These are phyloP conservation scores for Parasitella parasitica DNA, from an alignment of 371 early-diverging fungal species.

Conservation along the genomic window DNA sequence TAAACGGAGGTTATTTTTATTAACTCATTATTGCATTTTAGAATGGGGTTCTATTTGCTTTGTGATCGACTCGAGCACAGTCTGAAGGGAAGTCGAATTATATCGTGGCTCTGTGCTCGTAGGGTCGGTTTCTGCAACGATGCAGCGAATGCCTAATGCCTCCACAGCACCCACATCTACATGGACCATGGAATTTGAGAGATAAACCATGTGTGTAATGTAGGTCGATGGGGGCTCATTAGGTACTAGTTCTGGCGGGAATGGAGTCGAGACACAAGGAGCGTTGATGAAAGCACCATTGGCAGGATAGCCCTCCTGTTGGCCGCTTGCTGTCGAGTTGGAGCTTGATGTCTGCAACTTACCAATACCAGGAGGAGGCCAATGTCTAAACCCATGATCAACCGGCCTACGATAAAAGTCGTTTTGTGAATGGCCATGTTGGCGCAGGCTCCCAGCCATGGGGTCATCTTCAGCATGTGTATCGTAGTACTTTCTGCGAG, in stretches of 20 bases:
- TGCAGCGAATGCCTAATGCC: constrained; percentile 61
- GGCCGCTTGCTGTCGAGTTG: neutral
- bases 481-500: constrained; percentile 42
- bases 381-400: constrained; percentile 30
- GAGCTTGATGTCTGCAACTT: neutral
- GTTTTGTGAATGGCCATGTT: constrained; percentile 2
- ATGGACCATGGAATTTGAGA: constrained; percentile 57
- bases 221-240: constrained; percentile 56
- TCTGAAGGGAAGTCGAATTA: constrained; percentile 11
- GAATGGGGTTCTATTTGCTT: neutral
- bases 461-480: constrained; percentile 21
- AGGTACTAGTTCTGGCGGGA: constrained; percentile 40
- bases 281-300: constrained; percentile 1
- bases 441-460: neutral
- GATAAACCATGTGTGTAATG: constrained; percentile 69
- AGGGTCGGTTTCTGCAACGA: constrained; percentile 31
- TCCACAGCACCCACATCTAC: constrained; percentile 61
- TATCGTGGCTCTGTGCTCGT: constrained; percentile 18
- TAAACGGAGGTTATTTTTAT: too few relatives aligned
- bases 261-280: constrained; percentile 16
- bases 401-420: constrained; percentile 29
- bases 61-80: constrained; percentile 9
- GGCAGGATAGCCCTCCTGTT: constrained; percentile 24
- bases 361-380: constrained; percentile 29
- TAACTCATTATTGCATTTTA: too few relatives aligned